phyloP scores from a whole-genome alignment of 192 early-diverging fungal species.

The Coemansia sp. region DNA sequence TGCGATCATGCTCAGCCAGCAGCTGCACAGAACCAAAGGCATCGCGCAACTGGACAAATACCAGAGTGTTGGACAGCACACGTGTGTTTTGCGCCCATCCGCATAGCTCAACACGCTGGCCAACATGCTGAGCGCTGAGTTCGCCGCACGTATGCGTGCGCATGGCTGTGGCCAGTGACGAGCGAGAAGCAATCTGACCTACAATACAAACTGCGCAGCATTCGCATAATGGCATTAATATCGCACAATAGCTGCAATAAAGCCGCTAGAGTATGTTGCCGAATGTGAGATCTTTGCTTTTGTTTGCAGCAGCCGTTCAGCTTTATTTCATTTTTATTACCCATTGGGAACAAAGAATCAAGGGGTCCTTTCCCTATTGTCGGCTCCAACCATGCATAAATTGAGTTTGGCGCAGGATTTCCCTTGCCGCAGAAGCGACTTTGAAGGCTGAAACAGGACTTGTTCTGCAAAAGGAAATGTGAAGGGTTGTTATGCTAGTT shows the following conservation, averaged over 20 bases:
- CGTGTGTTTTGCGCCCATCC: constrained; percentile 72
- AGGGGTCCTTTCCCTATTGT: background rate
- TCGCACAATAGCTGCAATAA: constrained; percentile 3
- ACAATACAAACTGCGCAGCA: constrained; percentile 1
- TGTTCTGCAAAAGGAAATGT: background rate
- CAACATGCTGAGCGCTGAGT: constrained; percentile 58
- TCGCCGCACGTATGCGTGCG: constrained; percentile 82
- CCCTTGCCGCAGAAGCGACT: background rate
- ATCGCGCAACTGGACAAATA: constrained; percentile 82
- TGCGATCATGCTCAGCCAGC: constrained; percentile 38
- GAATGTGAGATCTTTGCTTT: background rate
- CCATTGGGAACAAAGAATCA: background rate
- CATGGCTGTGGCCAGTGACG: constrained; percentile 34
- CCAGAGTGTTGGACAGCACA: constrained; percentile 67
- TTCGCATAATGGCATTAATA: background rate
- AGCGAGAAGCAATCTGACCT: background rate
- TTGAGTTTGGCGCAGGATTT: constrained; percentile 7
- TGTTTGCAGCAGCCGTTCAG: background rate
- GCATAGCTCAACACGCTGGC: constrained; percentile 65
- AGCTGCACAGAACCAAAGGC: constrained; percentile 73
- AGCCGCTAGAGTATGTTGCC: background rate
- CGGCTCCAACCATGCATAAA: constrained; percentile 8
- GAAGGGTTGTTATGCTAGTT: background rate
- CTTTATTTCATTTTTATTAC: background rate
- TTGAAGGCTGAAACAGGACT: background rate